These are phyloP conservation scores for Botryotinia convoluta DNA, from an alignment of 2,329 filamentous ascomycete species.

Conservation along the genomic window DNA sequence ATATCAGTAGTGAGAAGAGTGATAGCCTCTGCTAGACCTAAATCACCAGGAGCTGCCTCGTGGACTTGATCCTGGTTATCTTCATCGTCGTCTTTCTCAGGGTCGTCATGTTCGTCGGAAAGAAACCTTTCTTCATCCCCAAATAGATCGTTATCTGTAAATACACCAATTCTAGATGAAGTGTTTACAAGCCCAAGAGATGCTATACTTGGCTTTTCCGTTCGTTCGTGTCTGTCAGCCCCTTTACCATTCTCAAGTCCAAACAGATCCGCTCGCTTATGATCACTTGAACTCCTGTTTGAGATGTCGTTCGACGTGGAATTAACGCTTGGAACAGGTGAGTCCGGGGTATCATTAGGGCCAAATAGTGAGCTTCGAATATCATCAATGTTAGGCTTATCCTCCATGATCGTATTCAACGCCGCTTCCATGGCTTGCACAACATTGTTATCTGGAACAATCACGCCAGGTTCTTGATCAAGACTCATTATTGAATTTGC, in stretches of 20 bases:
- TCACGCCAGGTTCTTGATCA: conserved; percentile 63
- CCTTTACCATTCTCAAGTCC: conserved; percentile 44
- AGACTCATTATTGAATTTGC: conserved; percentile 73
- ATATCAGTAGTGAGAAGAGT: conserved; percentile 85
- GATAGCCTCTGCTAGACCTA: conserved; percentile 91
- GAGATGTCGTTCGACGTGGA: conserved; percentile 60
- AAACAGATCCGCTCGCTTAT: conserved; percentile 45
- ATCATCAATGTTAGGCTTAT: conserved; percentile 66
- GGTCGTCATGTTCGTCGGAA: conserved; percentile 80
- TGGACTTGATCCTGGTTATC: conserved; percentile 80
- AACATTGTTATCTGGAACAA: conserved; percentile 69
- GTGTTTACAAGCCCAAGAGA: conserved; percentile 88
- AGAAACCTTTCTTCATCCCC: conserved; percentile 82
- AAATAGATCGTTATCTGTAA: conserved; percentile 90
- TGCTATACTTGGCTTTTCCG: conserved; percentile 78
- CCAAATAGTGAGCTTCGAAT: conserved; percentile 66
- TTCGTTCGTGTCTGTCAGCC: conserved; percentile 49
- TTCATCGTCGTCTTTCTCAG: conserved; percentile 53
- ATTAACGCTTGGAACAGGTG: conserved; percentile 46
- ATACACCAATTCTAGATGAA: conserved; percentile 85
- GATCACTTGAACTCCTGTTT: conserved; percentile 60
- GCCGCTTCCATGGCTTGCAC: conserved; percentile 93
- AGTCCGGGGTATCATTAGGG: conserved; percentile 44
- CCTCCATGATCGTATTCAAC: conserved; percentile 86
- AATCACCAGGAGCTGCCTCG: conserved; percentile 89